These are phyloP conservation scores for Zymoseptoria brevis DNA, from an alignment of 2,329 filamentous ascomycete species.

Conservation along the genomic window DNA sequence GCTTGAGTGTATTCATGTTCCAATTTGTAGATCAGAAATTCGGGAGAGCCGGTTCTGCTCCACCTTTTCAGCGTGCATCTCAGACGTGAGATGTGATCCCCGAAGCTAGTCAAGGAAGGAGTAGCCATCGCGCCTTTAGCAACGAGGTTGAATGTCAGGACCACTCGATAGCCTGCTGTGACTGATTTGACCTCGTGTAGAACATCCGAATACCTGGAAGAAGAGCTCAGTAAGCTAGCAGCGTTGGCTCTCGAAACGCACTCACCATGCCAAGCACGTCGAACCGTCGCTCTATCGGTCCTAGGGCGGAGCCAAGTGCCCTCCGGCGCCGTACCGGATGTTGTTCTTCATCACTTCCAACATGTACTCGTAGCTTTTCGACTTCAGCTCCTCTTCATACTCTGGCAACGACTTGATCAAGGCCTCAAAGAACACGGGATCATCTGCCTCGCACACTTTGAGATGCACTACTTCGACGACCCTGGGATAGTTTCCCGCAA, in stretches of 20 bases:
- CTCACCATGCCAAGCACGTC: slow-evolving; percentile 29
- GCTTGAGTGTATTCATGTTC: slow-evolving; percentile 24
- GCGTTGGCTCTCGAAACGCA: slow-evolving; percentile 3
- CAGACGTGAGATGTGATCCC: slow-evolving; percentile 11
- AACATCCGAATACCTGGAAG: slow-evolving; percentile 47
- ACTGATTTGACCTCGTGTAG: slow-evolving; percentile 45
- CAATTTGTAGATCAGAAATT: slow-evolving; percentile 19
- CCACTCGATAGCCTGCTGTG: slow-evolving; percentile 41
- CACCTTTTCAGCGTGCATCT: not conserved
- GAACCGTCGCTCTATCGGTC: no score
- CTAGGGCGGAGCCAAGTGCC: no score
- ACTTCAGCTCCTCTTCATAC: no score
- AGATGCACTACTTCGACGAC: no score
- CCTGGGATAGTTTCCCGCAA: no score
- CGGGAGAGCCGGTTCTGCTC: not conserved
- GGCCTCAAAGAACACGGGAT: no score
- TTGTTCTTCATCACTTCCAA: no score
- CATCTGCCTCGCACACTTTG: no score
- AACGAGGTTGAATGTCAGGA: slow-evolving; percentile 48
- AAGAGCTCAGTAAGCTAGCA: not conserved
- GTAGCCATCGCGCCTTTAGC: not conserved
- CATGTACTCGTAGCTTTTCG: no score
- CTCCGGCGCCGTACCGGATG: no score
- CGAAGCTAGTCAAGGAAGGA: not conserved
- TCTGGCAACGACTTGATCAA: no score